Conservation (phyloP, 257 asterid species). For the Solanum arcanum region DNA sequence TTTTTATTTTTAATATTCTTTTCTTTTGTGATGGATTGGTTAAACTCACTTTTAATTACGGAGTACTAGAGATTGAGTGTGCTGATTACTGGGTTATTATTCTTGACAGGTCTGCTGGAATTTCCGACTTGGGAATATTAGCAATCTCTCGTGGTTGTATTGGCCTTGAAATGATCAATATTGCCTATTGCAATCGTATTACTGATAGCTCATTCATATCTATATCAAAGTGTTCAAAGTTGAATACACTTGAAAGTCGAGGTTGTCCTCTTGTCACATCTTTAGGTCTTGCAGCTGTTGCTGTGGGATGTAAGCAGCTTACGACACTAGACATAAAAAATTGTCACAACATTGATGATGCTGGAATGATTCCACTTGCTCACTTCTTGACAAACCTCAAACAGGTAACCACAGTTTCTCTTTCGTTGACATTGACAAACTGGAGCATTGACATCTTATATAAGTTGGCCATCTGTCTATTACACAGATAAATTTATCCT, state of each 20-base stretch:
- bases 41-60: not conserved
- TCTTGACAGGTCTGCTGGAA: constrained; percentile 58
- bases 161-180: constrained; percentile 60
- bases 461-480: not conserved
- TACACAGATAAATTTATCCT: constrained; percentile 68
- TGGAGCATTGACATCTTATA: not conserved
- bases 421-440: not conserved
- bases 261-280: constrained; percentile 73
- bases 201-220: constrained; percentile 53
- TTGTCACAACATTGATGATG: constrained; percentile 54
- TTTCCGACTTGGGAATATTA: constrained; percentile 50
- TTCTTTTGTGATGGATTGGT: not conserved
- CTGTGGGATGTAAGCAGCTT: constrained; percentile 67
- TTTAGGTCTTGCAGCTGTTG: constrained; percentile 59
- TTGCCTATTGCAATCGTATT: constrained; percentile 51
- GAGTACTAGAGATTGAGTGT: not conserved
- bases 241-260: constrained; percentile 64
- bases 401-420: constrained; percentile 35
- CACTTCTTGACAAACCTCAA: constrained; percentile 71
- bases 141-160: constrained; percentile 63
- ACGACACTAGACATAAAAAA: constrained; percentile 63
- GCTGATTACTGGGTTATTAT: not conserved
- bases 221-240: constrained; percentile 56
- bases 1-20: not conserved
- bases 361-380: constrained; percentile 73